A percentile compares a stretch with the other conserved stretches of the same genome.
phyloP scores from a whole-genome alignment of 768 basidiomycete genomes.

The Agaricus sinodeliciosus region DNA sequence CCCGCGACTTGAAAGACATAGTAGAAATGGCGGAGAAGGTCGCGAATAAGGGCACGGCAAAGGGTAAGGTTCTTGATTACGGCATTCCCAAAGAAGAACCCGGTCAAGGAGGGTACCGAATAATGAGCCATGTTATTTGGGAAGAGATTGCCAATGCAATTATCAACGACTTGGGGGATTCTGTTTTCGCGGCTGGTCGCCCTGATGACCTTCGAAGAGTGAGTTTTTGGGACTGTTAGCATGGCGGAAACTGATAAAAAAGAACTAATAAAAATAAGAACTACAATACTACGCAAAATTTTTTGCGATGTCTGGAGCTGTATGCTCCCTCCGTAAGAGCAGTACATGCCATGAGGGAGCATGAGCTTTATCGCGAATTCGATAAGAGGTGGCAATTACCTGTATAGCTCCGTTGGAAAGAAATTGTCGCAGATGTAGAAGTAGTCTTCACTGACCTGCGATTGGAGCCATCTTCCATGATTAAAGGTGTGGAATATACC shows the following conservation, averaged over 20 bases:
- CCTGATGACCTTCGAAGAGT: conserved; percentile 90
- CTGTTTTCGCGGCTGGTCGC: conserved; percentile 87
- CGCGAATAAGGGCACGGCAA: not conserved
- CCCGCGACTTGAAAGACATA: conserved; percentile 64
- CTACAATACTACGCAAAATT: conserved; percentile 77
- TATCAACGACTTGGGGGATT: conserved; percentile 74
- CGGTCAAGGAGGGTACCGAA: conserved; percentile 54
- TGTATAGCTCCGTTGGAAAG: conserved; percentile 95
- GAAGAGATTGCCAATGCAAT: conserved; percentile 75
- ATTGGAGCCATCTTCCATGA: conserved; percentile 30
- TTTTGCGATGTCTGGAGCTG: conserved; percentile 75
- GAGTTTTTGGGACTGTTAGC: conserved; percentile 13
- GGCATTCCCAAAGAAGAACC: conserved; percentile 14
- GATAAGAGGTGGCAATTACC: conserved; percentile 91
- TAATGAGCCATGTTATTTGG: conserved; percentile 88
- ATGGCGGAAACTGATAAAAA: not conserved
- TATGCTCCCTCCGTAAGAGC: conserved; percentile 72
- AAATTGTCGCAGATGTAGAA: conserved; percentile 76
- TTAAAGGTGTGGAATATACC: conserved; percentile 30
- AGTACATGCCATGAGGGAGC: conserved; percentile 64
- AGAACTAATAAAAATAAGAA: conserved; percentile 43
- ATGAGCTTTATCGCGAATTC: conserved; percentile 67
- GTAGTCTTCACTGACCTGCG: conserved; percentile 42
- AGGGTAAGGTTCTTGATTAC: not conserved
- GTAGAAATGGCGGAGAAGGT: conserved; percentile 74